A percentile compares a stretch with the other conserved stretches of the same genome.
These are phyloP conservation scores for Kernera saxatilis DNA, from an alignment of 345 rosid genomes.

Conservation along the genomic window DNA sequence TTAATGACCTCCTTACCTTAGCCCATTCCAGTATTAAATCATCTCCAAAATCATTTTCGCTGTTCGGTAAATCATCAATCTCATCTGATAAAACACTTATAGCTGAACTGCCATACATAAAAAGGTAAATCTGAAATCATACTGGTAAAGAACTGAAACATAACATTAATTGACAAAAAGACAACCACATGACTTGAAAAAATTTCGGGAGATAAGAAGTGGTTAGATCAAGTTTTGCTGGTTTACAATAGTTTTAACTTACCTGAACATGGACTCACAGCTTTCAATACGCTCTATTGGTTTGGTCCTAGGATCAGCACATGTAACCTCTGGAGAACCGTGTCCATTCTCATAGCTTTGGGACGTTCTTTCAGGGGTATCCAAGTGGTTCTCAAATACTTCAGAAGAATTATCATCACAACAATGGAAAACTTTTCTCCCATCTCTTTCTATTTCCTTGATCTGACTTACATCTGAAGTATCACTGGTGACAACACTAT, in stretches of 20 bases:
- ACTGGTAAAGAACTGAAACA: slow-evolving; percentile 13
- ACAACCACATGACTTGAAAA: not conserved
- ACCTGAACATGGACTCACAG: slow-evolving; percentile 82
- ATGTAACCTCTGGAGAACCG: slow-evolving; percentile 61
- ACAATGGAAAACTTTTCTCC: slow-evolving; percentile 38
- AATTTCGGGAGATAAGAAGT: not conserved
- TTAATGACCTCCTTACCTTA: slow-evolving; percentile 48
- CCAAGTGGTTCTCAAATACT: slow-evolving; percentile 55
- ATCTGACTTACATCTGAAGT: slow-evolving; percentile 59
- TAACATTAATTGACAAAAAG: not conserved
- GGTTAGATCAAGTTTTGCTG: not conserved
- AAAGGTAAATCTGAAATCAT: slow-evolving; percentile 32
- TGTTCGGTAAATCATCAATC: slow-evolving; percentile 53
- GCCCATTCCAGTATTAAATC: slow-evolving; percentile 89
- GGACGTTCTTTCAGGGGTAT: slow-evolving; percentile 43
- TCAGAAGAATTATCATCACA: slow-evolving; percentile 65
- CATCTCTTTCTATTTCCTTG: slow-evolving; percentile 58
- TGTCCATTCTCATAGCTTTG: slow-evolving; percentile 50
- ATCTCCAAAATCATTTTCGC: slow-evolving; percentile 57
- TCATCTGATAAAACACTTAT: slow-evolving; percentile 72
- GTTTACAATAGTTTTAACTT: not conserved
- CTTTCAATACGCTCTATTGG: slow-evolving; percentile 59
- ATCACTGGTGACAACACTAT: slow-evolving; percentile 55
- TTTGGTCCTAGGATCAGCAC: slow-evolving; percentile 35
- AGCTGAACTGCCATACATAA: slow-evolving; percentile 88